Percentiles rank a stretch among this genome's conserved stretches.
Evolutionary conservation across 2,329 filamentous ascomycete species (phyloP).

Genomic region (Sphaerostilbella broomeana): DNA sequence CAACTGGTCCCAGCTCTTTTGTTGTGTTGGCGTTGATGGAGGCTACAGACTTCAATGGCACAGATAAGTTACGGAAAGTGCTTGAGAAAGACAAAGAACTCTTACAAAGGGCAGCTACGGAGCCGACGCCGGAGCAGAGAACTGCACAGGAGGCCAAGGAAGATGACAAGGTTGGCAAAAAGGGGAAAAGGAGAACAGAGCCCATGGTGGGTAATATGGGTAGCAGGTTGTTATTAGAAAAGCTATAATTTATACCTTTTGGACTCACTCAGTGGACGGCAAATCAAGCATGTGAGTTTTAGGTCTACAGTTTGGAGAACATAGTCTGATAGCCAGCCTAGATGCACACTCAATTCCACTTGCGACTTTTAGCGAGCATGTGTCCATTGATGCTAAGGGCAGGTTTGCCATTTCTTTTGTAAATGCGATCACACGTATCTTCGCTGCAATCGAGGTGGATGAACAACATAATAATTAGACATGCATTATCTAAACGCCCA

Average conservation of each 20-base stretch:
- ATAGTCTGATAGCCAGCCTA: not conserved
- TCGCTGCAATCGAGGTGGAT: no score
- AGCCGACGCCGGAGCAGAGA: slow-evolving; percentile 50
- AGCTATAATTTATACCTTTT: no score
- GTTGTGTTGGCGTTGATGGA: slow-evolving; percentile 79
- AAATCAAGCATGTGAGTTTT: no score
- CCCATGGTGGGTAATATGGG: slow-evolving; percentile 54
- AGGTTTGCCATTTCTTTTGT: no score
- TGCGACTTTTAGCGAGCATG: not conserved
- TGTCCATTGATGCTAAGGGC: no score
- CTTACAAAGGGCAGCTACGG: slow-evolving; percentile 60
- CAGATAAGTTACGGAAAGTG: slow-evolving; percentile 58
- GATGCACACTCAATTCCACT: not conserved
- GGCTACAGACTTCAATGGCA: slow-evolving; percentile 61
- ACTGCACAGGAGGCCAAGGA: slow-evolving; percentile 43
- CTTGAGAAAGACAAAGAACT: slow-evolving; percentile 67
- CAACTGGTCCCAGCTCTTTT: slow-evolving; percentile 78
- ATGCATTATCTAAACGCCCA: no score
- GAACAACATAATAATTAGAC: no score
- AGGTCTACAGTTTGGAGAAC: no score
- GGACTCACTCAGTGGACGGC: no score
- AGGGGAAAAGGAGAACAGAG: slow-evolving; percentile 36
- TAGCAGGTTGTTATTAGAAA: slow-evolving; percentile 53
- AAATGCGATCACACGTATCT: no score
- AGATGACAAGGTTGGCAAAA: slow-evolving; percentile 37